Conservation (phyloP, 306 rosid species). For the Sophora flavescens region DNA sequence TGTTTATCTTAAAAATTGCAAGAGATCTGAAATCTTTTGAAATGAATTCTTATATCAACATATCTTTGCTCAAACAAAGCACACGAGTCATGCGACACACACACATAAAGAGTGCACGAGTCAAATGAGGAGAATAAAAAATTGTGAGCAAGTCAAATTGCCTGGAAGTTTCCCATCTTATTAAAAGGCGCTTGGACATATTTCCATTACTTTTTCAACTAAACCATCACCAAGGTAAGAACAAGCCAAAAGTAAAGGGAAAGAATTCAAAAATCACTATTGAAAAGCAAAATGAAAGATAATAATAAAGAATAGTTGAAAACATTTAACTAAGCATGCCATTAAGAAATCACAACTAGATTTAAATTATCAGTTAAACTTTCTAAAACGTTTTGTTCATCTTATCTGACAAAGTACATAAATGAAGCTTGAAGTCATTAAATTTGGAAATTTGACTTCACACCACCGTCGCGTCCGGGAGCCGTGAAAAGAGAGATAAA, state of each 20-base stretch:
- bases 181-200: no score
- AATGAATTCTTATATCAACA: no score
- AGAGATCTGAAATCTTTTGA: no score
- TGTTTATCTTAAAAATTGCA: no score
- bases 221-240: constrained; percentile 2
- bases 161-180: no score
- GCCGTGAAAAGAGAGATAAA: no score
- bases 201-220: constrained; percentile 1
- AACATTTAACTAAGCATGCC: background rate
- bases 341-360: background rate
- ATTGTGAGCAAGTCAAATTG: no score
- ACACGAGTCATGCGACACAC: no score
- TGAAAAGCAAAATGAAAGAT: background rate
- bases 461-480: no score
- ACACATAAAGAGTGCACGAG: no score
- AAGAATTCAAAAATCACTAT: background rate
- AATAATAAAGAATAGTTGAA: background rate
- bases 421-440: background rate
- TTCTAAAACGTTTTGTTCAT: background rate
- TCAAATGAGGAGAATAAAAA: no score
- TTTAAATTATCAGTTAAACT: background rate
- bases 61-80: no score
- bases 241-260: background rate
- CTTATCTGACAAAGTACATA: background rate
- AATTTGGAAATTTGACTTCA: background rate